These are phyloP conservation scores for Phytopythium delawarense DNA, from an alignment of 352 stramenopile species.

Conservation along the genomic window DNA sequence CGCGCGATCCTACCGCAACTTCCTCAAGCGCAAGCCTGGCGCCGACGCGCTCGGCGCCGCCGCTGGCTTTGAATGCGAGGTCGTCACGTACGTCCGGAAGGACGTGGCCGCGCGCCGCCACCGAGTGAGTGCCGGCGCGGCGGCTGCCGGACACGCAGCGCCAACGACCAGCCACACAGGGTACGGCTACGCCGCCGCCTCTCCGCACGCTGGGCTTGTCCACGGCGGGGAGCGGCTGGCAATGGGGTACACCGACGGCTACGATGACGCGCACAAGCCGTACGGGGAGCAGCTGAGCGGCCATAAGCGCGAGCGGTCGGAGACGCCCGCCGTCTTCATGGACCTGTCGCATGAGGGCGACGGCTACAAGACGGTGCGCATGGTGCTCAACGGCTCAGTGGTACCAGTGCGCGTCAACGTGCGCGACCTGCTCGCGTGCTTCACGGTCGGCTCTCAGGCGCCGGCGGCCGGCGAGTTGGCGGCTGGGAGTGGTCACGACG, in stretches of 20 bases:
- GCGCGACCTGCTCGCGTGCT: conserved; percentile 49
- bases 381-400: conserved; percentile 67
- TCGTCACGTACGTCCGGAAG: conserved; percentile 75
- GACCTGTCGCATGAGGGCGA: conserved; percentile 9
- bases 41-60: not conserved
- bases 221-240: not conserved
- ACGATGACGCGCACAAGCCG: not conserved
- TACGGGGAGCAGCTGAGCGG: conserved; percentile 1
- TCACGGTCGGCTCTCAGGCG: conserved; percentile 20
- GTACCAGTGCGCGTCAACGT: conserved; percentile 73
- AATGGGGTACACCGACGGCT: not conserved
- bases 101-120: conserved; percentile 14
- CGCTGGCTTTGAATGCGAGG: conserved; percentile 57
- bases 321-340: not conserved
- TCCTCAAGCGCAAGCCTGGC: conserved; percentile 63
- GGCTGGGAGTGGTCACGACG: not conserved
- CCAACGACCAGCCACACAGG: not conserved
- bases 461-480: not conserved
- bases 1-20: conserved; percentile 71
- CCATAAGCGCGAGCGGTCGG: conserved; percentile 6
- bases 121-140: conserved; percentile 10
- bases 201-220: not conserved
- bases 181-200: not conserved
- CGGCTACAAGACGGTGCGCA: conserved; percentile 62
- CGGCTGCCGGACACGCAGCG: not conserved